Base-by-base conservation (phyloP, 495 filamentous ascomycete genomes). In the Penicillium crystallinum region DNA sequence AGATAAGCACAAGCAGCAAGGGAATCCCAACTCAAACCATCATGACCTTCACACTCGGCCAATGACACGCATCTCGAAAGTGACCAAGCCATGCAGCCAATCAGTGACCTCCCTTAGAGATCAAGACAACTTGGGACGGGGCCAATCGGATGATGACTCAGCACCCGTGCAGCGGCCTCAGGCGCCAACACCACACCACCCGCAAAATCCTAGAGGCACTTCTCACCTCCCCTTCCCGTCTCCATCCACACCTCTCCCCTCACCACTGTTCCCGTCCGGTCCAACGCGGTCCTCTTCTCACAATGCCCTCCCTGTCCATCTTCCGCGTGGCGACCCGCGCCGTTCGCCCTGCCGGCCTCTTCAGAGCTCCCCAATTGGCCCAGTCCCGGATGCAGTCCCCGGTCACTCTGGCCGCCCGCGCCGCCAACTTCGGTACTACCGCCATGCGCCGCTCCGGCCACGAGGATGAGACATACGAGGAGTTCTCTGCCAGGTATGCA, bases 401-500 rank as follows among this genome's bases (percentile, higher is more conserved):
- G 63, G 64, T 71, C 59, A 68, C 77, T 67, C 68, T 75, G 58
- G 62, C 77, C 62, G 70, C 67, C 62, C 70, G 79, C 57, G 64
- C 69, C 68, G 77, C 71, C 72, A 79, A 72, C 75, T 88, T 88
- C 81, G 87, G 83, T 79, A 87, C 83, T 63, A 79, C 82, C 64
- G 73, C 71, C 67, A 73, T 79, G 69, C 75, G 77, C 64, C 70
- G 71, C 49, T 72, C 70, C 65, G 78, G 77, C 46, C 83, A 90
- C 69, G 87, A 92, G 70, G 93, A 87, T 58, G 84, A 99, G 84
- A 96, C 83, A 64, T 99, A 93, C 66, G 93, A 99, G 81, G 90
- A 99, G 80, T 99, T 99, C 74, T 90, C 88, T 74, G 89, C 91
- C 62, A 90, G 93, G 93, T 97, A 88, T 74, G 90, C 59, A 3